Evolutionary conservation across 1,284 basidiomycete species (phyloP).

Genomic region (Pascua sp.): DNA sequence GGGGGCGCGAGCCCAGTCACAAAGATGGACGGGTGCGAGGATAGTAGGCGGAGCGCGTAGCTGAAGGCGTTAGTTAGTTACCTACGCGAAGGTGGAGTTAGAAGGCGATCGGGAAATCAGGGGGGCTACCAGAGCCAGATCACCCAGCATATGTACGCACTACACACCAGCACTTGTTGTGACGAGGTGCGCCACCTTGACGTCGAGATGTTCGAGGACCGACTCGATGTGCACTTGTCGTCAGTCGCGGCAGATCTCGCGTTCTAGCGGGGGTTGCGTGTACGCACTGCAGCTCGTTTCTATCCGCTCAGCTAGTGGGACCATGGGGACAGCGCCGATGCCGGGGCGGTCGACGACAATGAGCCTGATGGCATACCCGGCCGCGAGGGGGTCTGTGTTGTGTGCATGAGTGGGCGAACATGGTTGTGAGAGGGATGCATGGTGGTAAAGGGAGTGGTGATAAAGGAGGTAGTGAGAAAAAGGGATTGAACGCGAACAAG

Average conservation of each 20-base stretch:
- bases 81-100: background rate
- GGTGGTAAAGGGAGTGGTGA: too few species aligned
- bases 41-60: conserved; percentile 38
- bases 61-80: conserved; percentile 15
- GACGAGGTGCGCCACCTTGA: conserved; percentile 36
- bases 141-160: conserved; percentile 17
- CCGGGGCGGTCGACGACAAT: conserved; percentile 45
- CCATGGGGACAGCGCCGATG: conserved; percentile 35
- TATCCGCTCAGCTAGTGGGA: conserved; percentile 34
- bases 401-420: background rate
- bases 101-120: too few species aligned
- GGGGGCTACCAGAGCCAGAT: background rate
- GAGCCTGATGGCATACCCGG: conserved; percentile 35
- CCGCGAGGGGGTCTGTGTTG: conserved; percentile 37
- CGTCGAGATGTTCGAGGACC: conserved; percentile 38
- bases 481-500: background rate
- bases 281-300: conserved; percentile 33
- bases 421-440: background rate
- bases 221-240: conserved; percentile 40
- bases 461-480: too few species aligned
- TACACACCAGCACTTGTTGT: conserved; percentile 43
- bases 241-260: background rate
- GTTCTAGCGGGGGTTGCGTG: background rate
- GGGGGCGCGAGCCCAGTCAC: conserved; percentile 25
- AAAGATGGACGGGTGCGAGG: conserved; percentile 28